phyloP scores from a whole-genome alignment of 192 early-diverging fungal genomes.

The Phycomyces nitens region DNA sequence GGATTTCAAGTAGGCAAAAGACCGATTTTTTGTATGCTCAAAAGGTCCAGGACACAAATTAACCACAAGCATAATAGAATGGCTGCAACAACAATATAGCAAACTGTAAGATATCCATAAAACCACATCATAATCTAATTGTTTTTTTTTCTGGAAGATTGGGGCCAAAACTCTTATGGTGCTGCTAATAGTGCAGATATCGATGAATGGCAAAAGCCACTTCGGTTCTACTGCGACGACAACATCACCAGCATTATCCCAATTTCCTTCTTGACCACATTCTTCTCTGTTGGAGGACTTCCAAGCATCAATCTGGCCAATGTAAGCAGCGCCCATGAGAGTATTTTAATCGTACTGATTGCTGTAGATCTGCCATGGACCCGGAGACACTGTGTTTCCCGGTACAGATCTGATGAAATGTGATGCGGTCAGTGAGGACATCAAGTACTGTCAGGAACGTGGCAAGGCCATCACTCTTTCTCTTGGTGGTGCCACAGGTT shows the following conservation, averaged over 20 bases:
- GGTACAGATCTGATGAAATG: constrained; percentile 54
- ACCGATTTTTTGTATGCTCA: too few species aligned
- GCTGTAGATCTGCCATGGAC: constrained; percentile 30
- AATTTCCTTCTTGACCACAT: constrained; percentile 56
- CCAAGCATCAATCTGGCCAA: constrained; percentile 58
- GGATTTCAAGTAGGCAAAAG: too few species aligned
- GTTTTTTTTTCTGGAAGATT: constrained; percentile 23
- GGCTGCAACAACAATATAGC: constrained; percentile 37
- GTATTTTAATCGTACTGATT: background rate
- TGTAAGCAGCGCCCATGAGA: constrained; percentile 19
- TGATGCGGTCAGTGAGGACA: constrained; percentile 52
- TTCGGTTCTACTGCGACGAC: constrained; percentile 57
- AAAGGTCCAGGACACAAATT: too few species aligned
- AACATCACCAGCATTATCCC: constrained; percentile 54
- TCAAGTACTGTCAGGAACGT: constrained; percentile 60
- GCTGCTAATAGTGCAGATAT: constrained; percentile 31
- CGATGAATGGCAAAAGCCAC: constrained; percentile 23
- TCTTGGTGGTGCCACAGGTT: constrained; percentile 63
- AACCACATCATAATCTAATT: background rate
- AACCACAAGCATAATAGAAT: constrained; percentile 9
- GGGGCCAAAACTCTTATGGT: constrained; percentile 43
- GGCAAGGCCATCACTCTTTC: constrained; percentile 62
- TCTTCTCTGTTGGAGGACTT: constrained; percentile 38
- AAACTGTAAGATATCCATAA: constrained; percentile 26
- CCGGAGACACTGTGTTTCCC: constrained; percentile 49